A percentile compares a stretch with the other conserved stretches of the same genome.
phyloP scores from a whole-genome alignment of 352 stramenopile species.

The Globisporangium paddicum region DNA sequence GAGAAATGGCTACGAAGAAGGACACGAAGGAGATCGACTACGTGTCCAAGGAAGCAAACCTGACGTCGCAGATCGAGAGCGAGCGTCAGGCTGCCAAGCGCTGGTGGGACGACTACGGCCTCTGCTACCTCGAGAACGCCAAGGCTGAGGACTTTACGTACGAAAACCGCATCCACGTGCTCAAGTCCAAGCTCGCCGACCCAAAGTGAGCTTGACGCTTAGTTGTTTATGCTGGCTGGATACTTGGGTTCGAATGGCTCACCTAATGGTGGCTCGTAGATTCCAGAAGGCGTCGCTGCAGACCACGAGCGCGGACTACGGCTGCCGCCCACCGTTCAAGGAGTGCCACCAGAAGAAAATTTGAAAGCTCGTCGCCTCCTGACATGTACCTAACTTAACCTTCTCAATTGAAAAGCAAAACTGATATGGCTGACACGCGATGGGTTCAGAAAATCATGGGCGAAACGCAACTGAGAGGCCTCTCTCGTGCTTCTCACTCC shows the following conservation, averaged over 20 bases:
- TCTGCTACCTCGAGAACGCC: slow-evolving; percentile 73
- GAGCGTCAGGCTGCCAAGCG: slow-evolving; percentile 69
- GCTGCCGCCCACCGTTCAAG: slow-evolving; percentile 65
- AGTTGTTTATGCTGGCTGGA: not conserved
- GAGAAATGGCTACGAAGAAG: slow-evolving; percentile 32
- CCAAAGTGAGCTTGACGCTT: slow-evolving; percentile 24
- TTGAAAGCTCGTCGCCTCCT: slow-evolving; percentile 8
- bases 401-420: no score
- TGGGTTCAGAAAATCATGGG: not conserved
- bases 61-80: slow-evolving; percentile 79
- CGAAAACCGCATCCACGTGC: slow-evolving; percentile 66
- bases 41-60: slow-evolving; percentile 79
- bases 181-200: slow-evolving; percentile 58
- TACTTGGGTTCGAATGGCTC: not conserved
- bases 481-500: not conserved
- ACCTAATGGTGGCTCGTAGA: slow-evolving; percentile 26
- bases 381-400: no score
- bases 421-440: no score
- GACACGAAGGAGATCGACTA: slow-evolving; percentile 76
- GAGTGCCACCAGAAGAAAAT: slow-evolving; percentile 65
- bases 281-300: slow-evolving; percentile 47
- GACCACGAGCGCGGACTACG: slow-evolving; percentile 65
- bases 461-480: not conserved
- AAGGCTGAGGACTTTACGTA: slow-evolving; percentile 82
- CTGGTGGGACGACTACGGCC: slow-evolving; percentile 81